These are phyloP conservation scores for Abrus pulchellus DNA, from an alignment of 306 rosid genomes.

Conservation along the genomic window DNA sequence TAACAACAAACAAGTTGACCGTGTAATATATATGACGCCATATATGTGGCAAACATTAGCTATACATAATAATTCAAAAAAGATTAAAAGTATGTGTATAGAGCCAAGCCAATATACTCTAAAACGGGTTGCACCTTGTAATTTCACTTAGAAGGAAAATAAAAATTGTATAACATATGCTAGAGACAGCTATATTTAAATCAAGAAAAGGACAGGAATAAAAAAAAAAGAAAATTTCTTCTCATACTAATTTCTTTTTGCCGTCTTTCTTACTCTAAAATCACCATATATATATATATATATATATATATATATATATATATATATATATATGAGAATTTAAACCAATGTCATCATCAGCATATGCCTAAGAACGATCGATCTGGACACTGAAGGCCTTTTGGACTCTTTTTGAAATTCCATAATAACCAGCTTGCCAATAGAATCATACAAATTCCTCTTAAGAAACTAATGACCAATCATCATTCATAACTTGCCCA, in stretches of 20 bases:
- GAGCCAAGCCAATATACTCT: neutral
- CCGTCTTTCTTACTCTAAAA: no score
- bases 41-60: neutral
- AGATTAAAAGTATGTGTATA: neutral
- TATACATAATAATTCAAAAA: neutral
- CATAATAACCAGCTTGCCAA: constrained; percentile 20
- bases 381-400: constrained; percentile 23
- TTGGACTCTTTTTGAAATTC: constrained; percentile 3
- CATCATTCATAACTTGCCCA: constrained; percentile 5
- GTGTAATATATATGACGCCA: neutral
- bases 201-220: neutral
- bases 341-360: neutral
- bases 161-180: neutral
- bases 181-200: neutral
- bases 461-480: constrained; percentile 20
- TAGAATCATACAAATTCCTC: neutral
- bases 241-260: no score
- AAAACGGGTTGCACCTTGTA: neutral
- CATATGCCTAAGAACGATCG: constrained; percentile 14
- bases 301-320: neutral
- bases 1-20: no score
- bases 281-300: no score
- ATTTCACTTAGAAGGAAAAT: neutral
- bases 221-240: neutral
- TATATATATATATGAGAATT: neutral